phyloP scores from a whole-genome alignment of 495 filamentous ascomycete genomes.

The Aspergillus diversus region DNA sequence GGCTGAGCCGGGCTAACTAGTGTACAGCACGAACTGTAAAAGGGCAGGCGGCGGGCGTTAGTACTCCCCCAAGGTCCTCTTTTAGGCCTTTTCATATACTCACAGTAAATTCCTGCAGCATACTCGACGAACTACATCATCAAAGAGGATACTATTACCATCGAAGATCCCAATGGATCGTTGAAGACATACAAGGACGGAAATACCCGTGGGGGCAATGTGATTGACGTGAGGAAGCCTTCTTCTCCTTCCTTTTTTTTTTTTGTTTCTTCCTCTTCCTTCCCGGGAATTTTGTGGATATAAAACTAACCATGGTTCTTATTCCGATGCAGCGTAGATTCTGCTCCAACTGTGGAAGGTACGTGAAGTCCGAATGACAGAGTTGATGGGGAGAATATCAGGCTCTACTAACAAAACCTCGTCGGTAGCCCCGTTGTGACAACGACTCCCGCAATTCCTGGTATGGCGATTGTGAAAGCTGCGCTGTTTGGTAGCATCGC shows the following conservation, averaged over 20 bases:
- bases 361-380: not conserved
- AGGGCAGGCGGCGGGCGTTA: conserved; percentile 28
- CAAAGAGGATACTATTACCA: conserved; percentile 20
- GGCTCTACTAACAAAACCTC: not conserved
- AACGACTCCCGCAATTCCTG: conserved; percentile 24
- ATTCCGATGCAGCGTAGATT: conserved; percentile 22
- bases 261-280: too few species aligned
- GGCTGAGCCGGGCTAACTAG: not conserved
- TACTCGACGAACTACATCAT: conserved; percentile 35
- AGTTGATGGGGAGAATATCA: not conserved
- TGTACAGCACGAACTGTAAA: conserved; percentile 28
- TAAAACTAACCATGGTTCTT: not conserved
- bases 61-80: not conserved
- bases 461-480: conserved; percentile 33
- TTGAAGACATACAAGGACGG: conserved; percentile 26
- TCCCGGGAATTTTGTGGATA: too few species aligned
- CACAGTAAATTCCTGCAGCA: conserved; percentile 15
- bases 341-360: conserved; percentile 39
- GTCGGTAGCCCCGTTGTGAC: conserved; percentile 26
- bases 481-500: conserved; percentile 30
- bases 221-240: conserved; percentile 19
- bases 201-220: conserved; percentile 24
- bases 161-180: conserved; percentile 23
- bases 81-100: not conserved
- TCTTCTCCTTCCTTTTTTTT: not conserved